Base-by-base conservation (phyloP, 139 green algal species). In the Mychonastes homosphaera region DNA sequence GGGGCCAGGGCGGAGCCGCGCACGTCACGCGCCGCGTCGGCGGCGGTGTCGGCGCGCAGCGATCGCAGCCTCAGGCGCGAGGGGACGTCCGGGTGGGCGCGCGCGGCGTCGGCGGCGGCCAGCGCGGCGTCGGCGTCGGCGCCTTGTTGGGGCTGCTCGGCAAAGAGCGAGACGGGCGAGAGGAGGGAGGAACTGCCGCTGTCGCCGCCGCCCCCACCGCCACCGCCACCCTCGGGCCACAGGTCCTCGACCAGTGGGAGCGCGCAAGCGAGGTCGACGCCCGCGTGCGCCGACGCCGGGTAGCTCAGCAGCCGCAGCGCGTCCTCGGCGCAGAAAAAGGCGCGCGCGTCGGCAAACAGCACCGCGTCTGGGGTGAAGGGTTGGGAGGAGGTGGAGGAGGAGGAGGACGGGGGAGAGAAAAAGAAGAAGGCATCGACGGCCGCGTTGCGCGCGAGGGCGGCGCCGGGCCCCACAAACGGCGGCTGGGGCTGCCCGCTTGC, bases 21-120 rank as follows among this genome's bases (percentile, higher is more conserved):
- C 24, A 60, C 36, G 35, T 60, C 53, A 12, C 53, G 21, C 10
- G 35, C 35, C 32, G 33, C 53, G 34, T 60, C 53, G 24, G 32
- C 32, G 15, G 13, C 53, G n/a, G n/a, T n/a, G n/a, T n/a, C n/a
- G n/a, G n/a, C n/a, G n/a, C n/a, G n/a, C n/a, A n/a, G n/a, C n/a
- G n/a, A 24, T 82, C 75, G 51, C 79, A 45, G 26, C 75, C 75
- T 29, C 75, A 83, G n/a, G n/a, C 6, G 54, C 75, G 79, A 52
- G 58, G 70, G 59, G 16, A 40, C 51, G 18, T 64, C 30, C 23
- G 71, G 48, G 16, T 21, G n/a, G n/a, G n/a, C n/a, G n/a, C n/a
- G n/a, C n/a, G n/a, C n/a, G n/a, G n/a, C n/a, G n/a, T n/a, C n/a
- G n/a, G n/a, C n/a, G n/a, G n/a, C n/a, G n/a, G n/a, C n/a, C n/a